Evolutionary conservation across 371 early-diverging fungal genomes (phyloP).

Genomic region (Quaeritorhiza haematococci): DNA sequence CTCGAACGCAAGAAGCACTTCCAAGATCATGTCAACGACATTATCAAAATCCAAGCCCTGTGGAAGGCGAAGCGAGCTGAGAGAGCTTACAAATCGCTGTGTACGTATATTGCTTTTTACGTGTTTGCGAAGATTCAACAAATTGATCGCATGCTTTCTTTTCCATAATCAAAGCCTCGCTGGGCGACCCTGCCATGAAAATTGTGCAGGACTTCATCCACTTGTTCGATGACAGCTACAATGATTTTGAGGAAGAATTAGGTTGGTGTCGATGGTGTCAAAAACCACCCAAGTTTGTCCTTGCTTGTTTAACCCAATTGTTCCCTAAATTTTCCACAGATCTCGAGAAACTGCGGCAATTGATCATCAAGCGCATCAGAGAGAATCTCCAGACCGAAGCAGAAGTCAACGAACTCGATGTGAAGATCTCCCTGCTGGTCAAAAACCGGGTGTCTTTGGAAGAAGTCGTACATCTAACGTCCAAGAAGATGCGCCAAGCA

Average conservation of each 20-base stretch:
- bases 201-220: constrained; percentile 84
- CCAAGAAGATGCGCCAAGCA: constrained; percentile 34
- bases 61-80: constrained; percentile 75
- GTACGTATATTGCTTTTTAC: constrained; percentile 43
- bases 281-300: not conserved
- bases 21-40: constrained; percentile 60
- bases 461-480: constrained; percentile 70
- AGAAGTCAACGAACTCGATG: constrained; percentile 83
- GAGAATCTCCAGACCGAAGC: constrained; percentile 83
- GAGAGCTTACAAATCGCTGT: constrained; percentile 75
- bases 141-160: not conserved
- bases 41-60: constrained; percentile 80
- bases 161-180: constrained; percentile 42
- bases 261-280: constrained; percentile 22
- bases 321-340: constrained; percentile 35
- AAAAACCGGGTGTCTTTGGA: constrained; percentile 94
- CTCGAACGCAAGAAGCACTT: constrained; percentile 57
- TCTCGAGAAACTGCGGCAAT: constrained; percentile 79
- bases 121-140: too few species aligned
- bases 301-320: not conserved
- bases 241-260: constrained; percentile 88
- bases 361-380: constrained; percentile 79
- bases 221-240: constrained; percentile 82
- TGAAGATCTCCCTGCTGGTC: constrained; percentile 93
- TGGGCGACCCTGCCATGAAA: constrained; percentile 70